Evolutionary conservation across 2,329 filamentous ascomycete species (phyloP).

Genomic region (Aspergillus glaucus): DNA sequence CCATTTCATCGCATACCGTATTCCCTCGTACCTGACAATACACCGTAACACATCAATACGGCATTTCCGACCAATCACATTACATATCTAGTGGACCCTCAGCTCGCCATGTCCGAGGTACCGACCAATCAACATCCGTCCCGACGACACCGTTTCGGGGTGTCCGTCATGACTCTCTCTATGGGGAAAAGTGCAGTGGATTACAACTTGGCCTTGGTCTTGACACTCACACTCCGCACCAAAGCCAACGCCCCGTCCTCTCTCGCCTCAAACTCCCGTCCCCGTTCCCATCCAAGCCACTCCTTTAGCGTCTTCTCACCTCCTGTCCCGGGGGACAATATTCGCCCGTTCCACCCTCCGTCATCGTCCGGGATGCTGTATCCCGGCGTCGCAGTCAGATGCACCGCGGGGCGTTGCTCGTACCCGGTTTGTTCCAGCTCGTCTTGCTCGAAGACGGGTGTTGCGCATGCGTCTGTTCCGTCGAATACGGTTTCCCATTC

Average conservation of each 20-base stretch:
- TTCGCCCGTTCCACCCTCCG: conserved; percentile 61
- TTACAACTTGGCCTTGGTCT: conserved; percentile 13
- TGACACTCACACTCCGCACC: conserved; percentile 28
- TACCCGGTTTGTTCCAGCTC: conserved; percentile 61
- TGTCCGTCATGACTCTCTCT: not conserved
- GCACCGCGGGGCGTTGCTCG: conserved; percentile 41
- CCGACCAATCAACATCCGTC: too few species aligned
- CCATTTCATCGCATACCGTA: too few species aligned
- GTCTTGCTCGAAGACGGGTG: conserved; percentile 70
- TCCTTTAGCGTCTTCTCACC: conserved; percentile 61
- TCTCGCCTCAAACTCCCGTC: conserved; percentile 61
- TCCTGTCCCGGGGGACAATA: conserved; percentile 61
- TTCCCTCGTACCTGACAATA: too few species aligned
- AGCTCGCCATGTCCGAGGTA: too few species aligned
- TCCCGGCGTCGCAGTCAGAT: conserved; percentile 61
- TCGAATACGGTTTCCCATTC: conserved; percentile 88
- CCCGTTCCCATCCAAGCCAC: conserved; percentile 75
- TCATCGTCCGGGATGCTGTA: conserved; percentile 52
- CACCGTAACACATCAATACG: too few species aligned
- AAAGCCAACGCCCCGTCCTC: conserved; percentile 55
- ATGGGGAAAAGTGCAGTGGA: not conserved
- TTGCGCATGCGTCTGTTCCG: conserved; percentile 84
- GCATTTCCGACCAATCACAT: too few species aligned
- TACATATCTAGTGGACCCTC: too few species aligned
- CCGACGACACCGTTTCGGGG: too few species aligned